Evolutionary conservation across 768 basidiomycete genomes (phyloP).

Genomic region (Termitomyces bulborhizus): DNA sequence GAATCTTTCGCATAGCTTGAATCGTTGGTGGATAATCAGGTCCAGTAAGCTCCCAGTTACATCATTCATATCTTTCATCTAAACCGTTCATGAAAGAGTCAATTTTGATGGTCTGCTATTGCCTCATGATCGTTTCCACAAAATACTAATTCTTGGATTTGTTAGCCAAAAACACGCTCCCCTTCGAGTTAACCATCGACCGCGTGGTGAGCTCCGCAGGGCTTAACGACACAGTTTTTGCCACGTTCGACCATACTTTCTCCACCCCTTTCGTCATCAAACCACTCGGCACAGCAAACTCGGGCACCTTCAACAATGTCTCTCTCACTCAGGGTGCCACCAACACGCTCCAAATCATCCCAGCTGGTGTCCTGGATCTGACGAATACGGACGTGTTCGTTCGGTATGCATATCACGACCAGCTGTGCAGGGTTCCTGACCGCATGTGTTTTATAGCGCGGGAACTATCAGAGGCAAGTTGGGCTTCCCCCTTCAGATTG

Average conservation of each 20-base stretch:
- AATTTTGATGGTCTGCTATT: constrained; percentile 28
- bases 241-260: constrained; percentile 58
- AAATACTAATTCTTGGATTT: neutral
- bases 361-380: constrained; percentile 48
- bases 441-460: neutral
- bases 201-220: constrained; percentile 35
- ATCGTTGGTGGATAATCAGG: constrained; percentile 26
- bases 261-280: constrained; percentile 44
- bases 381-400: constrained; percentile 28
- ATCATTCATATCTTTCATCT: neutral
- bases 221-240: constrained; percentile 48
- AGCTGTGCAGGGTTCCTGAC: neutral
- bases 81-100: constrained; percentile 16
- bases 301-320: constrained; percentile 51
- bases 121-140: neutral
- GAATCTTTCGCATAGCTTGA: constrained; percentile 27
- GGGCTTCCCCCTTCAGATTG: constrained; percentile 28
- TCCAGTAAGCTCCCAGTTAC: constrained; percentile 22
- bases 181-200: constrained; percentile 40
- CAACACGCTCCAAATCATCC: constrained; percentile 45
- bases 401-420: constrained; percentile 23
- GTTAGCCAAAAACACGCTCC: constrained; percentile 36
- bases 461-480: constrained; percentile 24
- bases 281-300: constrained; percentile 45
- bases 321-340: constrained; percentile 41